Evolutionary conservation across 768 basidiomycete genomes (phyloP), one percentile per base, ranked within the genome.

Genomic region (Rickenella mellea): DNA sequence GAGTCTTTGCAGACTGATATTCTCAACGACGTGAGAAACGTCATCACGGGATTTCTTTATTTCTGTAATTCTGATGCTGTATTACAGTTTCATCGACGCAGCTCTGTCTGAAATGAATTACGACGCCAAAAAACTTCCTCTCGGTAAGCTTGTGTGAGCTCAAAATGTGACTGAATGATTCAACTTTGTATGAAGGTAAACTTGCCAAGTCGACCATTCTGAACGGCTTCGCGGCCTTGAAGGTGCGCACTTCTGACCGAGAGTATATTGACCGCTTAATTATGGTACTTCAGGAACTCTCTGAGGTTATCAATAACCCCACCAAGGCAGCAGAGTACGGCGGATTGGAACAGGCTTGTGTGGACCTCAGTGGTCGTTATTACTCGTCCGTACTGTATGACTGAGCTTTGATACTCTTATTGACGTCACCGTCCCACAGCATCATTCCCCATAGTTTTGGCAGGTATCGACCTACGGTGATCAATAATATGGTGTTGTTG

Each of bases 361-460:
- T 68, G 37, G 55, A 65, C 2, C 65, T 79, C 21, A 77, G 68
- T 29, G 60, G 66, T 22, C 55, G 60, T 29, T 79, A 80, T 49
- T 78, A 79, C 55, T 79, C 76, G 76, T 75, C 48, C 42, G 68
- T 60, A 8, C 24, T 26, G 21, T 37, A 5, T 19, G 2, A 7
- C 4, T 28, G 5, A 3, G 14, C 30, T n/a, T 27, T 4, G 27
- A 33, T 27, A 4, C 32, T 20, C 20, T 24, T 24, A 17, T 41
- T 26, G 4, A n/a, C 40, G 28, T 7, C n/a, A 15, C 26, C 24
- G 32, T 1, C 26, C 10, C 32, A 6, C 47, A 74, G 76, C 0
- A 69, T 78, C 44, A 78, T 80, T 37, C 78, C 78, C 1, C 78
- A 79, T 54, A 70, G 63, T n/a, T 79, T 78, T 47, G 76, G 76